Conservation (phyloP, 768 basidiomycete genomes). For the Termitomyces sp. region DNA sequence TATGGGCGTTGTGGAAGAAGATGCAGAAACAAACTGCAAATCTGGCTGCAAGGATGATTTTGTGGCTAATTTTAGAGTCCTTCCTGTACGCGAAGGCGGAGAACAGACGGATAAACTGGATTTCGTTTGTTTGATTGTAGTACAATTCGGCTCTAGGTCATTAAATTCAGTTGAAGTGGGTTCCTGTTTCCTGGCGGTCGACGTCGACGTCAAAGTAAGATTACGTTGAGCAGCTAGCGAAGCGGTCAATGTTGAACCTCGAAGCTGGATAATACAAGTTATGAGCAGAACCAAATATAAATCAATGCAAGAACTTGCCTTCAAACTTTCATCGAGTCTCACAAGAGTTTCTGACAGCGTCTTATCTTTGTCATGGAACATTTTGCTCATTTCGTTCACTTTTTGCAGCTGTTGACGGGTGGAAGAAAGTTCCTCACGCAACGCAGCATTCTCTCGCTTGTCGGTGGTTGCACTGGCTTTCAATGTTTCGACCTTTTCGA, state of each 20-base stretch:
- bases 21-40: background rate
- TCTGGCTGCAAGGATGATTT: background rate
- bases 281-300: background rate
- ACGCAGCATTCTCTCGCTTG: background rate
- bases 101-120: background rate
- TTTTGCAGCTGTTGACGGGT: background rate
- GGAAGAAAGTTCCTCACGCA: background rate
- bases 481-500: background rate
- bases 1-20: background rate
- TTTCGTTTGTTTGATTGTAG: background rate
- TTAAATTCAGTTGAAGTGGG: background rate
- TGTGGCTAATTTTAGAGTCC: background rate
- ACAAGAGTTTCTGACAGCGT: background rate
- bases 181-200: background rate
- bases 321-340: background rate
- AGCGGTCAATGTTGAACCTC: background rate
- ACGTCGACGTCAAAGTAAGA: background rate
- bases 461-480: background rate
- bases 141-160: background rate
- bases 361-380: background rate
- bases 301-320: background rate
- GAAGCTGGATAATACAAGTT: background rate
- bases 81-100: background rate
- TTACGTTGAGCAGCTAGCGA: background rate
- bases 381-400: background rate